Base-by-base conservation (phyloP, 352 stramenopile genomes). In the Bremia lactucae region DNA sequence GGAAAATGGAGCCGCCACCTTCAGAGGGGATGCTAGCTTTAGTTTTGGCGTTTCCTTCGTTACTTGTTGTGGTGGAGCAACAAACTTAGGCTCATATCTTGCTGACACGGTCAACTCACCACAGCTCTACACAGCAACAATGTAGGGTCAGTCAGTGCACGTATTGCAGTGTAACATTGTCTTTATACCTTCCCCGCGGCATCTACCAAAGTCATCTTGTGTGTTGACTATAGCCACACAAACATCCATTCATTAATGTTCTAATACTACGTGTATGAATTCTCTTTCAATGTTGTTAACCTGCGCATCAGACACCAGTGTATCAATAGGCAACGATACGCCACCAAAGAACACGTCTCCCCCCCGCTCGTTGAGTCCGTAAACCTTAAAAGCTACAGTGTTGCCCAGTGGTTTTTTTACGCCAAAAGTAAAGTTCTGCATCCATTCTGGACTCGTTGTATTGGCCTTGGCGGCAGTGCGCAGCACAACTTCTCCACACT, bases 401-500 rank as follows among this genome's bases (percentile, higher is more conserved):
- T 71, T 60, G 22, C 64, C 71, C 20, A 83, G 58, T 29, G 64
- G 49, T 37, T 73, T 67, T 40, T 65, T 63, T 24, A 72, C 59
- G 21, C 71, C 67, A 23, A 87, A 82, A 9, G 54, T 67, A 40
- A 79, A 65, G 29, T 68, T 61, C 31, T 82, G 56, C 14, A 61
- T 43, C 74, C 72, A 87, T 33, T 58, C 36, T 0, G 74, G 74
- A 38, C 46, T 47, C 37, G 50, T 66, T 15, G 74, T 81, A 47
- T 71, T 59, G 36, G 42, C 31, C 41, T 68, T 50, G 0, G 62
- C 55, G 9, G 67, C 67, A 3, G 69, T 84, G 21, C 70, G 61
- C 31, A 72, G 26, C 26, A 72, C 56, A 16, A 69, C 60, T 11
- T 63, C 54, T 3, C 74, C 74, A 24, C 74, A 84, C 19, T 66